A percentile compares a stretch with the other conserved stretches of the same genome.
These are phyloP conservation scores for Cucurbita argyrosperma DNA, from an alignment of 306 rosid genomes.

Conservation along the genomic window DNA sequence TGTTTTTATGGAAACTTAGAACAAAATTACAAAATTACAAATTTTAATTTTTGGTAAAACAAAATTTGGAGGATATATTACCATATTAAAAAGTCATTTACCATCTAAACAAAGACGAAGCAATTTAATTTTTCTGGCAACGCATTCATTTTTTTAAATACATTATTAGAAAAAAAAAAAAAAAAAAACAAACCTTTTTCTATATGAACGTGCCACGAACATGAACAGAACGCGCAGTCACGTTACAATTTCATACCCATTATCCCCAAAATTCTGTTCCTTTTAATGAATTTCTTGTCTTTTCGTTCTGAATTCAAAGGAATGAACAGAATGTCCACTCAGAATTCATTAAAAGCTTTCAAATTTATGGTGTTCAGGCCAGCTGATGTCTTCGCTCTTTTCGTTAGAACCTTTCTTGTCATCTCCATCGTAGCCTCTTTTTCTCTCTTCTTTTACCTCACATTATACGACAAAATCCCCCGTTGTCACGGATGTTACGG, in stretches of 20 bases:
- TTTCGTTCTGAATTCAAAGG: neutral
- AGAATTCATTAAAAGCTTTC: neutral
- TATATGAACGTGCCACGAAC: neutral
- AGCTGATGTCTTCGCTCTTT: neutral
- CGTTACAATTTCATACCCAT: neutral
- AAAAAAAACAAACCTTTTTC: neutral
- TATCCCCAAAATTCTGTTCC: neutral
- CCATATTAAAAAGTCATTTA: neutral
- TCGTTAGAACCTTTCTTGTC: constrained; percentile 15
- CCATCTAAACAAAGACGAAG: neutral
- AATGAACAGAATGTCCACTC: neutral
- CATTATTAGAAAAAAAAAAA: neutral
- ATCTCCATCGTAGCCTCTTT: constrained; percentile 17
- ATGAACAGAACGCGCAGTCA: neutral
- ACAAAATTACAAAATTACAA: neutral
- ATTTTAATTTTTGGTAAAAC: neutral
- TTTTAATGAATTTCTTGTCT: neutral
- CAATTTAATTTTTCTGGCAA: neutral
- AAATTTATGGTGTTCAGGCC: neutral
- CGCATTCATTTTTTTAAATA: neutral
- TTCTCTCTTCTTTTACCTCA: constrained; percentile 19
- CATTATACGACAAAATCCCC: constrained; percentile 12
- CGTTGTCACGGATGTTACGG: neutral
- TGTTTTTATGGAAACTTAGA: neutral
- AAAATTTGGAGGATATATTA: neutral